Evolutionary conservation across 1,139 yeast species (phyloP).

Genomic region (Sporopachydermia cereana): DNA sequence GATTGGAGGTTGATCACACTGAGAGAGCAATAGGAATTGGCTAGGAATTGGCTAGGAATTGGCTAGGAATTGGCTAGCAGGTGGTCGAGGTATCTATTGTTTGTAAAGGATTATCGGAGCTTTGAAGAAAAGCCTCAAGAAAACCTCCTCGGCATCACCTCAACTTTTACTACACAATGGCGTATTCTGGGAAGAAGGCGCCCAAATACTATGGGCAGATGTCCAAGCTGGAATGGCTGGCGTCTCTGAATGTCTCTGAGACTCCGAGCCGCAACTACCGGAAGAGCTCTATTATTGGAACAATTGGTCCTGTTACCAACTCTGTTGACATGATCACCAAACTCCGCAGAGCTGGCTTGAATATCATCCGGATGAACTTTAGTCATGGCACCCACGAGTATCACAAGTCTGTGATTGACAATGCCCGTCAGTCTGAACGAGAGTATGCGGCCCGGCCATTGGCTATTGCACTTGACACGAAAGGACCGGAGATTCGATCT

Average conservation of each 20-base stretch:
- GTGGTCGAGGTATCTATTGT: too few species aligned
- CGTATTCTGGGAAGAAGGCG: neutral
- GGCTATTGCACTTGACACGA: constrained; percentile 7
- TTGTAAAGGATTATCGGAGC: too few species aligned
- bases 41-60: too few species aligned
- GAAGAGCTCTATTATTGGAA: constrained; percentile 7
- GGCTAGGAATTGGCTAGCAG: too few species aligned
- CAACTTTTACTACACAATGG: too few species aligned
- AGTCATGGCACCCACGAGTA: constrained; percentile 7
- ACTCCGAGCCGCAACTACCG: neutral
- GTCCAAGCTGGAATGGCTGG: constrained; percentile 7
- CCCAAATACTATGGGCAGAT: neutral
- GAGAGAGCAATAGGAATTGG: too few species aligned
- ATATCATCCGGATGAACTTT: constrained; percentile 7
- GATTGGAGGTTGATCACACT: too few species aligned
- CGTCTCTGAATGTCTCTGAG: constrained; percentile 2
- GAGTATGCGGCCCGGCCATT: constrained; percentile 6
- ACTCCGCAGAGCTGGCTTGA: constrained; percentile 6
- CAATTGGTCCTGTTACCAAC: constrained; percentile 7
- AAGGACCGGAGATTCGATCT: constrained; percentile 8
- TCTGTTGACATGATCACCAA: constrained; percentile 6
- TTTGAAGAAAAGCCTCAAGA: too few species aligned
- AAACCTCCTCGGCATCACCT: too few species aligned
- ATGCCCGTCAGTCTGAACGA: constrained; percentile 7
- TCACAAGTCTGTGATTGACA: constrained; percentile 6